Base-by-base conservation (phyloP, 768 basidiomycete species). In the Clathrus columnatus region DNA sequence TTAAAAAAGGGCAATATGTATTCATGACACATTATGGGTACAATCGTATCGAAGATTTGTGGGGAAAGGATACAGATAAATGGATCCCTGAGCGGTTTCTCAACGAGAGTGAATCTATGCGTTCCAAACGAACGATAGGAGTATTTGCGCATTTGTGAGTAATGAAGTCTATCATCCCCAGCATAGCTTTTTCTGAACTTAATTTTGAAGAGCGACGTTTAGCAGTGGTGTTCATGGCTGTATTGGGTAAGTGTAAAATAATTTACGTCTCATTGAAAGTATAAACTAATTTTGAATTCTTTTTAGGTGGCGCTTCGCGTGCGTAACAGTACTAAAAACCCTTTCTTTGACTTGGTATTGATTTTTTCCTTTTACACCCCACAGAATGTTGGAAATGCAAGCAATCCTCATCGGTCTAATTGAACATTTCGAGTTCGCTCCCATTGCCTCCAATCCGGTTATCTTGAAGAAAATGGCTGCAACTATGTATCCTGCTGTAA, bases 351-450 rank as follows among this genome's bases (percentile, higher is more conserved):
- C n/a, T n/a, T n/a, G n/a, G n/a, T n/a, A n/a, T n/a, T n/a, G n/a
- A n/a, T n/a, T n/a, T n/a, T n/a, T n/a, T n/a, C n/a, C n/a, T n/a
- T 6, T 7, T 20, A 17, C 24, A 2, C 2, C 20, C 41, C n/a
- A 36, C 24, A 68, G 59, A 49, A 60, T 70, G 8, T 62, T 69
- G 21, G 71, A 73, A 54, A 64, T 68, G 60, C 69, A 70, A 50
- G 64, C 65, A 2, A 61, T 72, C 42, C 57, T 67, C 17, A 64
- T 65, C n/a, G 66, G 68, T 30, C 66, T 73, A 23, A 57, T 73
- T 18, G 67, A 69, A 56, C 64, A 68, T 45, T 73, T 73, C 54
- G 62, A 67, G 43, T 69, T 68, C 47, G 42, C 62, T 29, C 61
- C 70, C 23, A 68, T 70, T 0, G 57, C 60, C 7, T 63, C 66